phyloP scores from a whole-genome alignment of 805 yeast species.

The Kodamaea sagamina region DNA sequence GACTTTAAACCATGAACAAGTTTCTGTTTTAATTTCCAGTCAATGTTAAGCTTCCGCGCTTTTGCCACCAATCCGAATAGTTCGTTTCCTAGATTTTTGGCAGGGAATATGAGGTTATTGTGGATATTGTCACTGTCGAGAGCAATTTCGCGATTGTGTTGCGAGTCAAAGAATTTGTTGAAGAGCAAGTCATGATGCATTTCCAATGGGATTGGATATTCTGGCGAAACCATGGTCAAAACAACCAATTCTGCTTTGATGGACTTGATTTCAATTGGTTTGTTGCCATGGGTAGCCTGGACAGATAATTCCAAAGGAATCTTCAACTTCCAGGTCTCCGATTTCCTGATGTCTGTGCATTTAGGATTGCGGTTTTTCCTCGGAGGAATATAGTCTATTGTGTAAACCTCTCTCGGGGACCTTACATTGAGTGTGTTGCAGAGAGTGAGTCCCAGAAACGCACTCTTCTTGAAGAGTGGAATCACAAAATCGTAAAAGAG shows the following conservation, averaged over 20 bases:
- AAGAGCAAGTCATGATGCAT: conserved; percentile 37
- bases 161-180: conserved; percentile 17
- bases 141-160: not conserved
- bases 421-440: conserved; percentile 11
- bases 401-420: conserved; percentile 11
- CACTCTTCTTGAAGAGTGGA: conserved; percentile 6
- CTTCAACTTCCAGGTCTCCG: conserved; percentile 25
- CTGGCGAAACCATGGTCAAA: conserved; percentile 32
- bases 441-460: conserved; percentile 6
- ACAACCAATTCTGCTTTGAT: conserved; percentile 33
- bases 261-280: conserved; percentile 16
- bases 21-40: not conserved
- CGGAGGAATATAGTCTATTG: conserved; percentile 27
- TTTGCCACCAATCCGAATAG: not conserved
- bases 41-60: conserved; percentile 1
- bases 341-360: not conserved
- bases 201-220: conserved; percentile 40
- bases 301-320: conserved; percentile 25
- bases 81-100: not conserved
- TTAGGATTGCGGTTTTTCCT: conserved; percentile 4
- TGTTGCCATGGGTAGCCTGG: conserved; percentile 7
- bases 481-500: conserved; percentile 4
- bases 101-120: conserved; percentile 3
- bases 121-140: conserved; percentile 4
- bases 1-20: conserved; percentile 6